Evolutionary conservation across 2,329 filamentous ascomycete species (phyloP), one percentile per base, ranked within the genome.

Genomic region (Penicillium sp.): DNA sequence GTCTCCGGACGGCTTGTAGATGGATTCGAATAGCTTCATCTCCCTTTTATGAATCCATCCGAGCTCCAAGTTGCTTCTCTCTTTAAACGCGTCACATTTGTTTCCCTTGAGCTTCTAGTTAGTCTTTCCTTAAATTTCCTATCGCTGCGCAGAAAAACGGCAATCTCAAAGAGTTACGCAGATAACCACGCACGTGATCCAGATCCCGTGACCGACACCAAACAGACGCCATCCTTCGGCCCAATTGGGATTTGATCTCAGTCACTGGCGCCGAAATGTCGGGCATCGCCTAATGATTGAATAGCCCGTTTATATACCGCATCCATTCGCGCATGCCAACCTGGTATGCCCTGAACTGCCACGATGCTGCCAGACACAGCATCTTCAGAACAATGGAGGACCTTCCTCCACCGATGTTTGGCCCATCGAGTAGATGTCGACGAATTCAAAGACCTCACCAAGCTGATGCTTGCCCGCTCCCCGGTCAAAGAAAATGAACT

Each of bases 391-490:
- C 68, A 71, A 66, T 73, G 70, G 70, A 66, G 58, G 56, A 63
- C 61, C 48, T 69, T 73, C 58, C 59, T 73, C 64, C 61, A 64
- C 43, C 65, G 65, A 56, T 71, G 70, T 60, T 55, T 73, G 49
- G 61, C 64, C 50, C 66, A 67, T 53, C 69, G 70, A 27, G 65
- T 72, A 45, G 70, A 71, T 51, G 67, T 65, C 10, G 59, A 64
- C 18, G 69, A 74, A 41, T 75, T 75, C 61, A 66, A 63, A 39
- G 62, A 65, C 31, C 62, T 75, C 16, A 65, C 65, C n/a, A 66
- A 65, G 35, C 48, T 74, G 22, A 62, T 75, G 49, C 55, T 65
- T 5, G 51, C 61, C 10, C 66, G 67, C 33, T 61, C 54, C 25
- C 68, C 69, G 0, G 56, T 75, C 27, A 53, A 66, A 1, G 67